These are phyloP conservation scores for Pseudonitzschia pungens DNA, from an alignment of 108 stramenopile genomes.

Conservation along the genomic window DNA sequence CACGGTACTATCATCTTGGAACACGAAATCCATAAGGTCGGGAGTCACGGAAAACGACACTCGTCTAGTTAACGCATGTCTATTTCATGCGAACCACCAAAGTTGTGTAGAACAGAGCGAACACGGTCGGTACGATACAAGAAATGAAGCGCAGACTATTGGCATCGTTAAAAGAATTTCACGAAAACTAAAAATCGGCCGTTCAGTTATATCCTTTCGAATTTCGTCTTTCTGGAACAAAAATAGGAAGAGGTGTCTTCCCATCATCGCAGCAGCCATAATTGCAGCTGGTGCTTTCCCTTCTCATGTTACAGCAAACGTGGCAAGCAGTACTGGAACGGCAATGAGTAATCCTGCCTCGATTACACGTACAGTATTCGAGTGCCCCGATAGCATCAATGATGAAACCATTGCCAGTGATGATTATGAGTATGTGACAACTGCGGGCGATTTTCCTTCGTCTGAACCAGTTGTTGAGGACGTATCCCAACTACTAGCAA, in stretches of 20 bases:
- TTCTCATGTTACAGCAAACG: background rate
- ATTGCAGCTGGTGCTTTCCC: background rate
- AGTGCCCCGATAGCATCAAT: background rate
- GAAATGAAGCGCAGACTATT: background rate
- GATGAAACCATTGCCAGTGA: background rate
- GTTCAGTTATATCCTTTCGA: background rate
- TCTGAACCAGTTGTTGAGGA: background rate
- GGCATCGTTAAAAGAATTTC: background rate
- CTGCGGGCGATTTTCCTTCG: background rate
- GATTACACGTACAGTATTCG: background rate
- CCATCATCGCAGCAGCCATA: conserved; percentile 6
- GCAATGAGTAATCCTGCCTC: background rate
- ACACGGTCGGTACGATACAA: background rate
- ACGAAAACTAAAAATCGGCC: background rate
- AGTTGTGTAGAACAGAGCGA: background rate
- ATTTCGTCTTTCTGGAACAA: background rate
- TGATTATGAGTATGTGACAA: background rate
- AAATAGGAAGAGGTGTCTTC: conserved; percentile 20
- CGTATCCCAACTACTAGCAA: background rate
- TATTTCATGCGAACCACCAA: background rate
- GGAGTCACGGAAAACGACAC: background rate
- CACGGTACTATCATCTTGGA: background rate
- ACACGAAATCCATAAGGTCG: background rate
- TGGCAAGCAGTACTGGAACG: background rate
- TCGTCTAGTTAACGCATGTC: background rate